These are phyloP conservation scores for Ashbya aceris DNA, from an alignment of 1,139 yeast species.

Conservation along the genomic window DNA sequence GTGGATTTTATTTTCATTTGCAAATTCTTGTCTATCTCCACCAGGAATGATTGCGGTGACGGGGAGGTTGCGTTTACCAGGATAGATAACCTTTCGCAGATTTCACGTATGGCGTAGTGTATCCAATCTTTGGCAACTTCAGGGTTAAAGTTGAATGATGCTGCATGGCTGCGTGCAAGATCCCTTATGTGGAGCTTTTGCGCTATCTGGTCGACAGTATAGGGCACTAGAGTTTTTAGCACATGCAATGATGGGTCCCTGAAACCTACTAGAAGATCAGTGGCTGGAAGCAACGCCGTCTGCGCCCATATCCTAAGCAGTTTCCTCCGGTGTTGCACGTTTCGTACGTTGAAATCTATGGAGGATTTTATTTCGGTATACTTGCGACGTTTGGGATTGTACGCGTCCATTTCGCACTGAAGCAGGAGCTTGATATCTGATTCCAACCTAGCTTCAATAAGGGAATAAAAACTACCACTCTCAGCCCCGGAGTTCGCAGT, in stretches of 20 bases:
- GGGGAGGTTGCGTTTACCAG: neutral
- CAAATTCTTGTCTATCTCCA: neutral
- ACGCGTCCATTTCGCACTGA: constrained; percentile 28
- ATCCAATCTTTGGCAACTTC: constrained; percentile 25
- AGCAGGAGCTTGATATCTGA: constrained; percentile 17
- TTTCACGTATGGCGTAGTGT: constrained; percentile 15
- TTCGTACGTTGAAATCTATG: constrained; percentile 16
- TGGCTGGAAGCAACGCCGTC: constrained; percentile 20
- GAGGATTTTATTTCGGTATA: constrained; percentile 28
- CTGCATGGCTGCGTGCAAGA: constrained; percentile 9
- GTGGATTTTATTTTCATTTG: neutral
- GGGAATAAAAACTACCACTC: constrained; percentile 14
- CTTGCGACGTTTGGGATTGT: constrained; percentile 12
- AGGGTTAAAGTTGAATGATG: constrained; percentile 20
- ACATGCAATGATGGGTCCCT: constrained; percentile 21
- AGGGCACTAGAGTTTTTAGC: constrained; percentile 18
- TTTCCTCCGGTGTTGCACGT: constrained; percentile 22
- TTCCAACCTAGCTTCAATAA: constrained; percentile 19
- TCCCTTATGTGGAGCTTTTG: constrained; percentile 14
- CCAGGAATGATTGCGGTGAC: neutral
- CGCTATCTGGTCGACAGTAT: constrained; percentile 15
- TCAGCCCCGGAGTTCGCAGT: constrained; percentile 7
- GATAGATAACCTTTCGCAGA: constrained; percentile 9
- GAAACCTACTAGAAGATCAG: constrained; percentile 25
- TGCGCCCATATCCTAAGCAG: constrained; percentile 28